Evolutionary conservation across 2,329 filamentous ascomycete species (phyloP), one percentile per base, ranked within the genome.

Genomic region (Colletotrichum tropicicola): DNA sequence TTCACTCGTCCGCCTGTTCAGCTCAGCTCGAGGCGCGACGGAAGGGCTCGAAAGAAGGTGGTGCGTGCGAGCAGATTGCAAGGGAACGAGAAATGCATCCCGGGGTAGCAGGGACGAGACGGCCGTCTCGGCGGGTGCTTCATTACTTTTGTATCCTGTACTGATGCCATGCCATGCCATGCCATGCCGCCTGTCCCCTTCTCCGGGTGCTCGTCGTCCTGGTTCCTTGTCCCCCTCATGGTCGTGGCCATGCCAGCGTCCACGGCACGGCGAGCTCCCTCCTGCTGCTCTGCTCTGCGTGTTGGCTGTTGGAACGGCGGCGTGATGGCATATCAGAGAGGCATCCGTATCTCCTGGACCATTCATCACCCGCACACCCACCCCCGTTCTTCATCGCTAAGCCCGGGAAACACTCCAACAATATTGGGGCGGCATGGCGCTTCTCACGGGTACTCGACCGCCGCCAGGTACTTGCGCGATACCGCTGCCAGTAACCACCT

Each of bases 401-500:
- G 65, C 71, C 68, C 67, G 68, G 70, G 63, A 70, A 67, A 49
- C 61, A 45, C 51, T 49, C 57, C 56, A 66, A 59, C 67, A 68
- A 69, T 67, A 70, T 68, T 70, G 66, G 68, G 53, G 72, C 69
- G 69, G 68, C 73, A 73, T 71, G 71, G 72, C 72, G 73, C 71
- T 71, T 72, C 66, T 47, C 44, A 52, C 43, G 49, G 43, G 61
- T 65, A 65, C 61, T 54, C 32, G 61, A 44, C 61, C 43, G 56
- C 61, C 56, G 41, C 17, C n/a, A 44, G 48, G 27, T 60, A 65
- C 56, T 65, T 60, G 56, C 41, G 61, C 61, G 61, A 65, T 60
- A 65, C 61, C 43, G 48, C 49, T 44, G 43, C 56, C 55, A 59
- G 56, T 59, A 48, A 48, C 30, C 48, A 64, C 48, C 21, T 64